Percentiles rank a stretch among this genome's conserved stretches.
phyloP scores from a whole-genome alignment of 2,329 filamentous ascomycete genomes.

The Cladosporium sp. region DNA sequence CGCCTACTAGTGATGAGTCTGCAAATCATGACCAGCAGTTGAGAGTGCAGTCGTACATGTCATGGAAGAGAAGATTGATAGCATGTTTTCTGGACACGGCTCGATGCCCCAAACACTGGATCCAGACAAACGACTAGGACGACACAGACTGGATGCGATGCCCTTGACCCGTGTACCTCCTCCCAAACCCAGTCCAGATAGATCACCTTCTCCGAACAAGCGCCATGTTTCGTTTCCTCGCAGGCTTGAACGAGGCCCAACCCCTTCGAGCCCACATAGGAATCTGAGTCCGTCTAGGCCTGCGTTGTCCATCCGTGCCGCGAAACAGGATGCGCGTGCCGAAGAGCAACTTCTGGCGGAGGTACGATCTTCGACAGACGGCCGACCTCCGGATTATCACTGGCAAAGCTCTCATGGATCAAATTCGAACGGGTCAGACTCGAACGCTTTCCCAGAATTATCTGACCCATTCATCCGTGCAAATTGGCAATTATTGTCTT shows the following conservation, averaged over 20 bases:
- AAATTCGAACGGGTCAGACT: too few species aligned
- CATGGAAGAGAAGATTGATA: too few species aligned
- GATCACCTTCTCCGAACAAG: neutral
- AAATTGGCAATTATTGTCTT: too few species aligned
- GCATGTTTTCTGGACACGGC: neutral
- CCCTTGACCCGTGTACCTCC: neutral
- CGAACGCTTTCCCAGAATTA: too few species aligned
- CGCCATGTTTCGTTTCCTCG: slow-evolving; percentile 4
- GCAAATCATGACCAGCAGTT: too few species aligned
- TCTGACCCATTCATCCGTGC: too few species aligned
- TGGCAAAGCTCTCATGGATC: too few species aligned
- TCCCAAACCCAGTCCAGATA: neutral
- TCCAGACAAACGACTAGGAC: neutral
- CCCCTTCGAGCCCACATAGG: neutral
- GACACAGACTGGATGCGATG: too few species aligned
- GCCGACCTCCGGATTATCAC: too few species aligned
- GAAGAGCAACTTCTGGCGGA: neutral
- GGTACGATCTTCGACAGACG: too few species aligned
- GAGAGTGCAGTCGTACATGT: neutral
- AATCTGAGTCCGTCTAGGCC: neutral
- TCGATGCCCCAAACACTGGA: neutral
- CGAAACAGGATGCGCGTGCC: neutral
- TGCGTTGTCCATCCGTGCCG: neutral
- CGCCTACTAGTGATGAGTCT: too few species aligned
- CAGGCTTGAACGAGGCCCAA: slow-evolving; percentile 5